Conservation (phyloP, 1,139 yeast genomes). For the Taphrina betulina region DNA sequence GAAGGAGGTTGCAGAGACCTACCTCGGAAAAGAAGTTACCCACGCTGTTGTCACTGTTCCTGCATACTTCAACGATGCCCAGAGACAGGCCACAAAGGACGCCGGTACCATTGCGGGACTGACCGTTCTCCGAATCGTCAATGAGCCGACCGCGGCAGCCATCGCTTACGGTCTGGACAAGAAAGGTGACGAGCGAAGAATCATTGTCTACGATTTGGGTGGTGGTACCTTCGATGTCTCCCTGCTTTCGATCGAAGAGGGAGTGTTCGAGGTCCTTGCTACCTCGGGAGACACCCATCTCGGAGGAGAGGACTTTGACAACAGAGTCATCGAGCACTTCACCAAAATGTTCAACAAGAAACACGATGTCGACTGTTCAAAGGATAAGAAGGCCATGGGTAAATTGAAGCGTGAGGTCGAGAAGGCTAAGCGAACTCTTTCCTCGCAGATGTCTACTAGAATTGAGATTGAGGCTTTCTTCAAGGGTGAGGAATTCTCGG, state of each 20-base stretch:
- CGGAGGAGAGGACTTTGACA: constrained; percentile 97
- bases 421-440: constrained; percentile 92
- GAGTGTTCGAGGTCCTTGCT: constrained; percentile 88
- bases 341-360: constrained; percentile 84
- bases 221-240: constrained; percentile 94
- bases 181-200: constrained; percentile 82
- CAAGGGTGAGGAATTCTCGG: constrained; percentile 93
- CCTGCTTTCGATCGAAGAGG: constrained; percentile 80
- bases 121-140: constrained; percentile 89
- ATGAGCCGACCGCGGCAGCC: constrained; percentile 98
- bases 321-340: constrained; percentile 82
- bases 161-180: constrained; percentile 96
- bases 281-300: constrained; percentile 95
- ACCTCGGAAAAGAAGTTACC: constrained; percentile 81
- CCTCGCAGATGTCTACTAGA: constrained; percentile 85
- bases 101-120: constrained; percentile 97
- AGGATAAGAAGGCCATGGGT: constrained; percentile 76
- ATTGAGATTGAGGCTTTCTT: constrained; percentile 92
- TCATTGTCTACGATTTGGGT: constrained; percentile 91
- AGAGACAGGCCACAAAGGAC: constrained; percentile 97
- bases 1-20: constrained; percentile 92
- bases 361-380: constrained; percentile 71
- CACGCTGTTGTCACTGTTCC: constrained; percentile 97
- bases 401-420: constrained; percentile 94
- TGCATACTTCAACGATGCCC: constrained; percentile 97